A percentile compares a stretch with the other conserved stretches of the same genome.
These are phyloP conservation scores for Triglochin maritima DNA, from an alignment of 106 monocot species.

Conservation along the genomic window DNA sequence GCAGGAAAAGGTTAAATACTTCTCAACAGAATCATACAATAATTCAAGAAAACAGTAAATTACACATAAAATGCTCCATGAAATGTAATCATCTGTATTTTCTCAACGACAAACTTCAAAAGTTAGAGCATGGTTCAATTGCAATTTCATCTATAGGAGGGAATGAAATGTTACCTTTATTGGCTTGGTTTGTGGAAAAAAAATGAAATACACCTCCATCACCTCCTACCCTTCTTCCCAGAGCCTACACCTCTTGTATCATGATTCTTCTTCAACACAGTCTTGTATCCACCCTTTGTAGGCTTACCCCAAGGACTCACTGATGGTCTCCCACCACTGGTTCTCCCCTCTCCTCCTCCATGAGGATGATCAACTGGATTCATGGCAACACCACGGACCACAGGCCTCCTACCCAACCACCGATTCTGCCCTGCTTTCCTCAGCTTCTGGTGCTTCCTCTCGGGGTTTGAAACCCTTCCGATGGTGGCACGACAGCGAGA, in stretches of 20 bases:
- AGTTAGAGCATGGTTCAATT: no score
- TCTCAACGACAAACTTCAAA: no score
- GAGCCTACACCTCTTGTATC: neutral
- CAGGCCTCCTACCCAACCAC: constrained; percentile 43
- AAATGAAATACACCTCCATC: neutral
- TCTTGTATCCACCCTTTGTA: constrained; percentile 19
- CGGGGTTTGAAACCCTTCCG: constrained; percentile 18
- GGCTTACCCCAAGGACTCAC: constrained; percentile 27
- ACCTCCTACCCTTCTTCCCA: constrained; percentile 2
- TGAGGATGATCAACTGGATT: constrained; percentile 67
- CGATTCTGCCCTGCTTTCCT: constrained; percentile 29
- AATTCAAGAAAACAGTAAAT: no score
- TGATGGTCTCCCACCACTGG: constrained; percentile 20
- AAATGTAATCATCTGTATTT: no score
- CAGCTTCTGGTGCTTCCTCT: constrained; percentile 8
- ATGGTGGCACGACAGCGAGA: constrained; percentile 18
- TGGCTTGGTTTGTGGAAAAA: no score
- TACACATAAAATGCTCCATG: no score
- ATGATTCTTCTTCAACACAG: constrained; percentile 16
- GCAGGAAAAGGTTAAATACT: no score
- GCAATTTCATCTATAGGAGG: no score
- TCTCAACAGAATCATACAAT: no score
- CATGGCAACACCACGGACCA: constrained; percentile 64
- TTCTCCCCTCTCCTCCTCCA: constrained; percentile 56
- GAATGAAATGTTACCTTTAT: no score